Conservation (phyloP, 805 yeast species). For the Barnettozyma vustinii region DNA sequence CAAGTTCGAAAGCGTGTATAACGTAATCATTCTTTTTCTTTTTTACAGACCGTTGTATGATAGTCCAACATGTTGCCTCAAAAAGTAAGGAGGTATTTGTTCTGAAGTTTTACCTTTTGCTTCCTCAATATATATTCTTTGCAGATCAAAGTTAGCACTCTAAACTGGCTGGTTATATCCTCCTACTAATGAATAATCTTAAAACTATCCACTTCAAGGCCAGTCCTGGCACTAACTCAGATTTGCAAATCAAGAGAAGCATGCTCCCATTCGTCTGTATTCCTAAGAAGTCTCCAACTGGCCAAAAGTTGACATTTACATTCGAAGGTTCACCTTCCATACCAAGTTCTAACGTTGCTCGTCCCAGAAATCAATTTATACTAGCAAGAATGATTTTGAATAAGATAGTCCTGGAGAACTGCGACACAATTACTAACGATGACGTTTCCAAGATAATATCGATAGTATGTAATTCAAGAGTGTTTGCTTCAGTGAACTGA, state of each 20-base stretch:
- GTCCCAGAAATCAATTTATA: slow-evolving; percentile 21
- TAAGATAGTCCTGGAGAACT: slow-evolving; percentile 4
- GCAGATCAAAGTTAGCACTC: no score
- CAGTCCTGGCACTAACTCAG: not conserved
- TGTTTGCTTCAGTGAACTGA: no score
- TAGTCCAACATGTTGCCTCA: not conserved
- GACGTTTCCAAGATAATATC: slow-evolving; percentile 14
- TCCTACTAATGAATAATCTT: no score
- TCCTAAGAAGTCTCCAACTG: not conserved
- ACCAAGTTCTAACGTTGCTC: not conserved
- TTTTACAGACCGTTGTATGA: no score
- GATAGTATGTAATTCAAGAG: slow-evolving; percentile 8
- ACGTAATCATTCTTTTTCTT: not conserved
- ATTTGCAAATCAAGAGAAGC: not conserved
- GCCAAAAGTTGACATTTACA: not conserved
- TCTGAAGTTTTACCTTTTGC: not conserved
- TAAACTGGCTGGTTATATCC: no score
- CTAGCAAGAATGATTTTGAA: slow-evolving; percentile 15
- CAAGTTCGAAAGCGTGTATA: not conserved
- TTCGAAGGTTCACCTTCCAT: not conserved
- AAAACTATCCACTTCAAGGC: not conserved
- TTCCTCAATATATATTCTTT: no score
- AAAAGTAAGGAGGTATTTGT: not conserved
- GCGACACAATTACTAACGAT: not conserved
- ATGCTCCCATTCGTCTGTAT: not conserved